Evolutionary conservation across 2,329 filamentous ascomycete species (phyloP).

Genomic region (Drechslerella coelobrocha): DNA sequence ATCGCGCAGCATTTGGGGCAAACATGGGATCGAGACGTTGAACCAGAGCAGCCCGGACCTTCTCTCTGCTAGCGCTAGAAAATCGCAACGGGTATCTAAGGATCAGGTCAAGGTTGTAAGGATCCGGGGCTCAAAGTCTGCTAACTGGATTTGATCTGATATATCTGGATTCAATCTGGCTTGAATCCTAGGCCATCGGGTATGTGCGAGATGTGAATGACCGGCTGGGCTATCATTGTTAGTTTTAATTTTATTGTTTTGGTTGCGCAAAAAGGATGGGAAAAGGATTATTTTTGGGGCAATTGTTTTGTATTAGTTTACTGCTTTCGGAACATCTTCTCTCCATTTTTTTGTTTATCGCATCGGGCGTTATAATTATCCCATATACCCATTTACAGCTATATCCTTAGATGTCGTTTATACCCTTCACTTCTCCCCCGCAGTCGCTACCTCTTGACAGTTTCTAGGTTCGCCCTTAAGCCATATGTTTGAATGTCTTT

Average conservation of each 20-base stretch:
- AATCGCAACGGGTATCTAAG: conserved; percentile 43
- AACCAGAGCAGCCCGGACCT: conserved; percentile 47
- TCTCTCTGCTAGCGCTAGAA: conserved; percentile 30
- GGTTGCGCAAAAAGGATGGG: background rate
- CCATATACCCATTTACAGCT: background rate
- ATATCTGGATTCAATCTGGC: background rate
- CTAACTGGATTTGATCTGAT: conserved; percentile 28
- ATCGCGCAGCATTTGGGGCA: conserved; percentile 19
- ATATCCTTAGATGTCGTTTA: background rate
- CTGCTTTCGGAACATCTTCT: background rate
- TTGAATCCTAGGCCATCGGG: background rate
- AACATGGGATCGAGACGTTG: conserved; percentile 21
- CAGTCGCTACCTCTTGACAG: background rate
- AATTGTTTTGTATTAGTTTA: background rate
- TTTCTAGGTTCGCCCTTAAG: background rate
- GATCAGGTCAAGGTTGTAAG: conserved; percentile 46
- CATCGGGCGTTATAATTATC: conserved; percentile 1
- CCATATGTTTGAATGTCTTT: background rate
- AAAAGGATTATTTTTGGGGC: background rate
- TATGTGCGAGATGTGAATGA: background rate
- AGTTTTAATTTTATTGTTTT: conserved; percentile 17
- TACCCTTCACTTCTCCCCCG: background rate
- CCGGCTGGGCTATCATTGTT: conserved; percentile 7
- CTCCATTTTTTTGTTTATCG: background rate
- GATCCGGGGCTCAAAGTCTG: conserved; percentile 33